Percentiles rank a stretch among this genome's conserved stretches.
These are phyloP conservation scores for Cryptococcus wingfieldii DNA, from an alignment of 1,284 basidiomycete genomes.

Conservation along the genomic window DNA sequence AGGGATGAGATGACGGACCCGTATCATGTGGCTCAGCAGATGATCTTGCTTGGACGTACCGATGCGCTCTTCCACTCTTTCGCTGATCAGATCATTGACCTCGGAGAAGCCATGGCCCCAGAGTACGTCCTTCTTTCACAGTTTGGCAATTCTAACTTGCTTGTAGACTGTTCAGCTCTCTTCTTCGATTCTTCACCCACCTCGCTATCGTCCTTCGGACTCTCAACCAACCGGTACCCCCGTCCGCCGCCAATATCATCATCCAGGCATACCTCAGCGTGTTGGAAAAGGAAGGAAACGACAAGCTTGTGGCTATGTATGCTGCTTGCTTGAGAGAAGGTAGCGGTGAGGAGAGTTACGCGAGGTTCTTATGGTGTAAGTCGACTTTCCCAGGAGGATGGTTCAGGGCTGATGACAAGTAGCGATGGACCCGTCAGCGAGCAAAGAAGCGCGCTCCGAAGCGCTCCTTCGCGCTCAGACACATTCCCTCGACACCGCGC, in stretches of 20 bases:
- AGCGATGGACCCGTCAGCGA: conserved; percentile 68
- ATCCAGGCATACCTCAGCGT: conserved; percentile 85
- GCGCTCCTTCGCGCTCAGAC: conserved; percentile 74
- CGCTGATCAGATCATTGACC: conserved; percentile 56
- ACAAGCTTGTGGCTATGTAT: conserved; percentile 87
- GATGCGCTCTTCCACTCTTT: conserved; percentile 68
- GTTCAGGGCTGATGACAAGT: neutral
- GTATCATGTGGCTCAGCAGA: conserved; percentile 64
- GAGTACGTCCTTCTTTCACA: conserved; percentile 56
- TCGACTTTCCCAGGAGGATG: neutral
- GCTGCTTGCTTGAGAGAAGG: conserved; percentile 80
- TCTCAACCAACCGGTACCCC: conserved; percentile 68
- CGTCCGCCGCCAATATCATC: conserved; percentile 71
- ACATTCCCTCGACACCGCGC: conserved; percentile 74
- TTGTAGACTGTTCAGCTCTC: conserved; percentile 35
- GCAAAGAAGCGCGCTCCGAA: conserved; percentile 63
- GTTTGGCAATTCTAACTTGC: neutral
- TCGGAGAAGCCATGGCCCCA: conserved; percentile 50
- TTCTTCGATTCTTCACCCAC: conserved; percentile 86
- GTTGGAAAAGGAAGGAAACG: conserved; percentile 76
- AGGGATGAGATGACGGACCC: conserved; percentile 70
- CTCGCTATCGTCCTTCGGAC: conserved; percentile 85
- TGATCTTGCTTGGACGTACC: conserved; percentile 74
- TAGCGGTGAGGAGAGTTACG: conserved; percentile 87
- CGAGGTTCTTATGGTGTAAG: conserved; percentile 71